phyloP scores from a whole-genome alignment of 306 rosid species.

The Senna tora region DNA sequence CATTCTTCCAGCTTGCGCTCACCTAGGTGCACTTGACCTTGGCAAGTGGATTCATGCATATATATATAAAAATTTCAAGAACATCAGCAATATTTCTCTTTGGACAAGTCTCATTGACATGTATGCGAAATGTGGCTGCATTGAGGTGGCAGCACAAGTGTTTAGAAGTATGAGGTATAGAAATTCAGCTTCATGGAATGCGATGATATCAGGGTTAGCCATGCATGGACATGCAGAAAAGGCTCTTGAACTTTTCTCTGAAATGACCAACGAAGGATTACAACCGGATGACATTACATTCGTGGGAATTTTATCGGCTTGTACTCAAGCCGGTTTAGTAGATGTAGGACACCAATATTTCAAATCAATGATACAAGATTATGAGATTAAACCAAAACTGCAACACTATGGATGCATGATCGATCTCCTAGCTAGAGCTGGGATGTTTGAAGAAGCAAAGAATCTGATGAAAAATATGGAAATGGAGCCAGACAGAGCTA shows the following conservation, averaged over 20 bases:
- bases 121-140: constrained; percentile 81
- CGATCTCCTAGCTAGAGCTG: constrained; percentile 60
- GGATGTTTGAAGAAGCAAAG: constrained; percentile 56
- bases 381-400: constrained; percentile 47
- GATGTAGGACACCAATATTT: constrained; percentile 61
- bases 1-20: constrained; percentile 78
- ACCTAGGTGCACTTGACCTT: constrained; percentile 80
- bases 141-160: constrained; percentile 64
- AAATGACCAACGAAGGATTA: constrained; percentile 55
- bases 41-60: constrained; percentile 90
- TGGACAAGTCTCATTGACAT: constrained; percentile 72
- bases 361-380: constrained; percentile 48
- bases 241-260: constrained; percentile 58
- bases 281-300: constrained; percentile 81
- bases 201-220: constrained; percentile 76
- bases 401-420: constrained; percentile 68
- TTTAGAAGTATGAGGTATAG: constrained; percentile 55
- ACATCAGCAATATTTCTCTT: constrained; percentile 52
- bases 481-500: constrained; percentile 49
- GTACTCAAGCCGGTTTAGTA: constrained; percentile 72
- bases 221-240: constrained; percentile 54
- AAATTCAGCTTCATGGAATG: constrained; percentile 79
- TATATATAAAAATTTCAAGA: constrained; percentile 54
- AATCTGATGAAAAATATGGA: constrained; percentile 59
- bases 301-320: constrained; percentile 79